phyloP scores from a whole-genome alignment of 2,329 filamentous ascomycete species.

The Scedosporium minutisporum region DNA sequence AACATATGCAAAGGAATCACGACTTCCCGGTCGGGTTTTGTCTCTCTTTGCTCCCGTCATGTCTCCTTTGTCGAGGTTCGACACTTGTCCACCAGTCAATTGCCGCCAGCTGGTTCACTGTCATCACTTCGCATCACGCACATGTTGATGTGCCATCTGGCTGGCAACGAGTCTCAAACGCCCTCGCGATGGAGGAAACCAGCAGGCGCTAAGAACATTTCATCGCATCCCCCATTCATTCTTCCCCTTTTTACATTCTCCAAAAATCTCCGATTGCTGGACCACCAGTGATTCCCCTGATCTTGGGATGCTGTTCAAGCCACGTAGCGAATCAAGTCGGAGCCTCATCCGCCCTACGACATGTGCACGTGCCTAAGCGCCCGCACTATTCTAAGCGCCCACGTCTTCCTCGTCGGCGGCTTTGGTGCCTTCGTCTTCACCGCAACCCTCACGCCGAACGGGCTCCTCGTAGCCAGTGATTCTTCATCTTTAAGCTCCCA shows the following conservation, averaged over 20 bases:
- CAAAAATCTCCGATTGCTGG: neutral
- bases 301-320: neutral
- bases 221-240: too few relatives aligned
- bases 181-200: too few relatives aligned
- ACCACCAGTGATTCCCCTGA: neutral
- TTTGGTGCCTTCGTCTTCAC: neutral
- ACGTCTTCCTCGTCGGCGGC: constrained; percentile 1
- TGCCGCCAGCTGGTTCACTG: too few relatives aligned
- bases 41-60: neutral
- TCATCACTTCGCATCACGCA: too few relatives aligned
- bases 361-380: constrained; percentile 1
- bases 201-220: too few relatives aligned
- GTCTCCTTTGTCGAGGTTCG: too few relatives aligned
- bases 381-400: constrained; percentile 2
- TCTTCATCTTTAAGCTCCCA: neutral
- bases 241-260: neutral
- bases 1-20: neutral
- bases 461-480: neutral
- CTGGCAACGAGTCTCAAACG: too few relatives aligned
- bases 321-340: neutral
- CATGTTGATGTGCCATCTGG: too few relatives aligned
- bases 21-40: neutral
- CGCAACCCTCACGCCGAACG: neutral
- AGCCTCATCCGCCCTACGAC: neutral
- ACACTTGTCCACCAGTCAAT: too few relatives aligned